These are phyloP conservation scores for Staphylotrichum tortipilum DNA, from an alignment of 495 filamentous ascomycete species.

Conservation along the genomic window DNA sequence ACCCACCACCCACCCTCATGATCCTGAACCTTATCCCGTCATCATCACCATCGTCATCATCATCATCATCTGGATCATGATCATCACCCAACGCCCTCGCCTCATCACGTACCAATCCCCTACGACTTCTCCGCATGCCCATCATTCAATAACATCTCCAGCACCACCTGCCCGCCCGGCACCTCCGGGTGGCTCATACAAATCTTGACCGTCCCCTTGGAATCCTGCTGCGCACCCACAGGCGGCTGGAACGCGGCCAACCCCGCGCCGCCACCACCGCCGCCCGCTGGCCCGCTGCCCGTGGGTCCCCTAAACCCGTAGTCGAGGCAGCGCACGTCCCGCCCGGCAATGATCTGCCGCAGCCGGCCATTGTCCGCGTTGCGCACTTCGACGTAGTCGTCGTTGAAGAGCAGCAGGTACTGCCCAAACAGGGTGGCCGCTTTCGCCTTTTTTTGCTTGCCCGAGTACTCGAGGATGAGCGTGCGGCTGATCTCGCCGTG, in stretches of 20 bases:
- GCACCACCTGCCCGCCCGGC: slow-evolving; percentile 69
- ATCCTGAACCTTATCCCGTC: neutral
- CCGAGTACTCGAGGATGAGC: slow-evolving; percentile 96
- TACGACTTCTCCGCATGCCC: slow-evolving; percentile 67
- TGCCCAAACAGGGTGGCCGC: slow-evolving; percentile 69
- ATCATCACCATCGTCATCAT: neutral
- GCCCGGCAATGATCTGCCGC: slow-evolving; percentile 86
- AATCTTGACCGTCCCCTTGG: slow-evolving; percentile 70
- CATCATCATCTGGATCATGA: neutral
- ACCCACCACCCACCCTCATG: neutral
- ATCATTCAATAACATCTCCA: slow-evolving; percentile 91
- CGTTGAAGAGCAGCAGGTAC: slow-evolving; percentile 75
- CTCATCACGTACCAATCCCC: too few relatives aligned
- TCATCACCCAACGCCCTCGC: neutral
- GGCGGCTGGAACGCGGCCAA: slow-evolving; percentile 9
- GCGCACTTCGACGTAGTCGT: slow-evolving; percentile 86
- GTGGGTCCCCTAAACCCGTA: slow-evolving; percentile 61
- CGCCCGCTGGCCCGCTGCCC: slow-evolving; percentile 19
- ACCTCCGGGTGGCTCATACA: slow-evolving; percentile 90
- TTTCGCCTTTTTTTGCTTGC: slow-evolving; percentile 70
- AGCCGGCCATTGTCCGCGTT: slow-evolving; percentile 93
- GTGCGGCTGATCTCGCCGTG: slow-evolving; percentile 87
- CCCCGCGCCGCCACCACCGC: slow-evolving; percentile 1
- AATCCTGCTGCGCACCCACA: slow-evolving; percentile 21
- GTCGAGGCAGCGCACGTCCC: slow-evolving; percentile 80